Conservation (phyloP, 345 rosid genomes). For the Capsella bursapastoris region DNA sequence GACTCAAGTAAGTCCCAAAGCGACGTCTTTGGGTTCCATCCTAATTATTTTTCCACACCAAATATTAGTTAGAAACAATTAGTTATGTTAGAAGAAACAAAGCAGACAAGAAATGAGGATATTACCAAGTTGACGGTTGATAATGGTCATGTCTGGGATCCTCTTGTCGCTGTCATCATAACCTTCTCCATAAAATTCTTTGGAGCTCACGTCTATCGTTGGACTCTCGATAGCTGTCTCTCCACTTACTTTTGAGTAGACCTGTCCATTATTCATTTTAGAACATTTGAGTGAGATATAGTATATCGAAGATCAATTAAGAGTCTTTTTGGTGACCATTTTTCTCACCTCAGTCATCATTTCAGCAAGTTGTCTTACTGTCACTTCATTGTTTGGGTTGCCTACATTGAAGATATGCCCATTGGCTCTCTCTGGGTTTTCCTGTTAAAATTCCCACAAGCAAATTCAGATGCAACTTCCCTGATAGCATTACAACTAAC, state of each 20-base stretch:
- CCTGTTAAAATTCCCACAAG: constrained; percentile 50
- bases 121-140: constrained; percentile 86
- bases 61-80: constrained; percentile 7
- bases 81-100: constrained; percentile 12
- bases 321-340: neutral
- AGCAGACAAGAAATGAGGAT: neutral
- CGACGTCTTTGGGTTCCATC: constrained; percentile 98
- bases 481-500: neutral
- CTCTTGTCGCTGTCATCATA: constrained; percentile 99
- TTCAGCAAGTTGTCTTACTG: constrained; percentile 97
- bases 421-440: constrained; percentile 94
- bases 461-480: constrained; percentile 32
- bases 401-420: constrained; percentile 99
- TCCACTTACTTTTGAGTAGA: constrained; percentile 78
- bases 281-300: constrained; percentile 7
- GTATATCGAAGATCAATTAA: neutral
- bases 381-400: constrained; percentile 97
- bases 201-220: constrained; percentile 85
- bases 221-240: constrained; percentile 71
- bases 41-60: constrained; percentile 45
- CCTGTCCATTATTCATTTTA: constrained; percentile 50
- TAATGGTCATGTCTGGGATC: constrained; percentile 98
- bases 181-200: constrained; percentile 93
- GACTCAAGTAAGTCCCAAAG: constrained; percentile 97
- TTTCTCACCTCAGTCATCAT: constrained; percentile 89